phyloP scores from a whole-genome alignment of 805 yeast genomes.

The Kazachstania viticola region DNA sequence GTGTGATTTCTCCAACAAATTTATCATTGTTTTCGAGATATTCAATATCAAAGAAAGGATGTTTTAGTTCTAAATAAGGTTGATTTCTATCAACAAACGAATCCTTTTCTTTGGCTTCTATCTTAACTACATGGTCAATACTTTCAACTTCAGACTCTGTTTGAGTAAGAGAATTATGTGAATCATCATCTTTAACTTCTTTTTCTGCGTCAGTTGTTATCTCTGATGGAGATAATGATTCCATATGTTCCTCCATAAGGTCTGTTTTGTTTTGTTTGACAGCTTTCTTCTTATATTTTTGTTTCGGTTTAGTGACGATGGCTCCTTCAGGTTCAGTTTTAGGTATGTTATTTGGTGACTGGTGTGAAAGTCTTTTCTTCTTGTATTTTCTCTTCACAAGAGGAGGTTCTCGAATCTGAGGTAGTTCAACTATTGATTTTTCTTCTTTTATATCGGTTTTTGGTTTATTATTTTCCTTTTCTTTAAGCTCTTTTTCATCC shows the following conservation, averaged over 20 bases:
- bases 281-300: not conserved
- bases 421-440: no score
- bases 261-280: not conserved
- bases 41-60: conserved; percentile 14
- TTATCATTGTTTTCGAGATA: conserved; percentile 1
- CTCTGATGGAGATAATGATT: no score
- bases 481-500: not conserved
- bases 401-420: no score
- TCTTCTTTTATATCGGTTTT: no score
- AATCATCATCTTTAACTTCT: no score
- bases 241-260: not conserved
- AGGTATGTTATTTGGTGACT: not conserved
- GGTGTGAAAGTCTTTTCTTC: no score
- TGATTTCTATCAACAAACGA: conserved; percentile 8
- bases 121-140: no score
- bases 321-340: not conserved
- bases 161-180: no score
- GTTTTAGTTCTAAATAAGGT: conserved; percentile 4
- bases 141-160: no score
- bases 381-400: no score
- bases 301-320: not conserved
- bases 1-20: conserved; percentile 5
- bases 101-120: not conserved
- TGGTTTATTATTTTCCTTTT: not conserved
- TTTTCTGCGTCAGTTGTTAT: no score